phyloP scores from a whole-genome alignment of 495 filamentous ascomycete genomes.

The Podospora comata region DNA sequence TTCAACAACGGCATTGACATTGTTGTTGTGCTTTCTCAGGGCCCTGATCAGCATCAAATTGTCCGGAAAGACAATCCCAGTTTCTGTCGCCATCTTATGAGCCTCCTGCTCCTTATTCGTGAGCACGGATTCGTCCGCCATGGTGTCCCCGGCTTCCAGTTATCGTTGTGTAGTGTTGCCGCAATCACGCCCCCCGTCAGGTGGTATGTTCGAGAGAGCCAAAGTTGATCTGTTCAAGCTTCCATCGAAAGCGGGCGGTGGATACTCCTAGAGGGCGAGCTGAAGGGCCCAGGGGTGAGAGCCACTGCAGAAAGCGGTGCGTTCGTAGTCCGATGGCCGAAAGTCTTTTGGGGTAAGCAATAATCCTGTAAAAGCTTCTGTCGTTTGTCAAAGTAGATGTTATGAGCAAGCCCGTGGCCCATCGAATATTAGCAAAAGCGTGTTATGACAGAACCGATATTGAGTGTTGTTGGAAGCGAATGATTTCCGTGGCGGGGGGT shows the following conservation, averaged over 20 bases:
- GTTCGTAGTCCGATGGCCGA: background rate
- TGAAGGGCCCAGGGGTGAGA: background rate
- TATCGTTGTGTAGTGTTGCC: background rate
- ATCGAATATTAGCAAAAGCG: background rate
- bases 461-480: background rate
- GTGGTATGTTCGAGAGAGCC: background rate
- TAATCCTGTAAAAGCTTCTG: background rate
- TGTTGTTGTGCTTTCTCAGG: background rate
- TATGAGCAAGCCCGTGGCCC: background rate
- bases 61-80: background rate
- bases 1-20: background rate
- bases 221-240: background rate
- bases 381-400: background rate
- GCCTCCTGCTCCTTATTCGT: background rate
- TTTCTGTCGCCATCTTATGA: too few species aligned
- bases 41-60: background rate
- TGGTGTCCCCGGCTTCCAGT: background rate
- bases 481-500: background rate
- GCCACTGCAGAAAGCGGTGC: background rate
- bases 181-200: background rate
- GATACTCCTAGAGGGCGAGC: background rate
- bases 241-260: background rate
- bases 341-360: background rate
- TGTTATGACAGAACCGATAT: background rate
- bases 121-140: background rate